Evolutionary conservation across 2,329 filamentous ascomycete species (phyloP), one percentile per base, ranked within the genome.

Genomic region (Biscogniauxia marginata): DNA sequence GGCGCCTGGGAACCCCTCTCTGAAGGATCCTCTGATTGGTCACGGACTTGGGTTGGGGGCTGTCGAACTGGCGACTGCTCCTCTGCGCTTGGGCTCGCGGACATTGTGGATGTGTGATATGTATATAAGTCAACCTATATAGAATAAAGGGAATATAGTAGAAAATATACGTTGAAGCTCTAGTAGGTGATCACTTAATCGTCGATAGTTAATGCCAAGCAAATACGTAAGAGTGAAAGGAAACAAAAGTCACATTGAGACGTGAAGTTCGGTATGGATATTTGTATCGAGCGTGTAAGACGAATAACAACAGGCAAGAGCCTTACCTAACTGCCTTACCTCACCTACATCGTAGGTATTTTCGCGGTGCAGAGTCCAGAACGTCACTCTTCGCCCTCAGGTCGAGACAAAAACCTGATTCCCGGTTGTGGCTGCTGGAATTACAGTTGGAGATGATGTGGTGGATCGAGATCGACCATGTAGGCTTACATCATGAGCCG

Each of bases 61-160:
- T 50, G 53, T 16, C 48, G 22, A 16, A 46, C 54, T 13, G 54
- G 58, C n/a, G 60, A 61, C 44, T 59, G 55, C 3, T 59, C 61
- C 24, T 61, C 59, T 49, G 43, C 48, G 54, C 61, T 61, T 49
- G 43, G 49, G 54, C 61, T 61, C 7, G 61, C 60, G 2, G 59
- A 63, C 61, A 63, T 63, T 21, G 19, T 30, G 50, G 22, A 39
- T 46, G 19, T 46, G 19, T 13, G 45, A 3, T 11, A 39, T 39
- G 30, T 39, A 39, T 11, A 16, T 16, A 30, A 11, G 25, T 39
- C n/a, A n/a, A 39, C 13, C 5, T 4, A 39, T 11, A 39, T 16
- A 16, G 13, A 39, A 4, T n/a, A 39, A 39, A 25, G 6, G 6
- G 16, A 18, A 45, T 7, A n/a, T 9, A 18, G 20, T 46, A 46